phyloP scores from a whole-genome alignment of 306 rosid species.

The Malus sylvestris region DNA sequence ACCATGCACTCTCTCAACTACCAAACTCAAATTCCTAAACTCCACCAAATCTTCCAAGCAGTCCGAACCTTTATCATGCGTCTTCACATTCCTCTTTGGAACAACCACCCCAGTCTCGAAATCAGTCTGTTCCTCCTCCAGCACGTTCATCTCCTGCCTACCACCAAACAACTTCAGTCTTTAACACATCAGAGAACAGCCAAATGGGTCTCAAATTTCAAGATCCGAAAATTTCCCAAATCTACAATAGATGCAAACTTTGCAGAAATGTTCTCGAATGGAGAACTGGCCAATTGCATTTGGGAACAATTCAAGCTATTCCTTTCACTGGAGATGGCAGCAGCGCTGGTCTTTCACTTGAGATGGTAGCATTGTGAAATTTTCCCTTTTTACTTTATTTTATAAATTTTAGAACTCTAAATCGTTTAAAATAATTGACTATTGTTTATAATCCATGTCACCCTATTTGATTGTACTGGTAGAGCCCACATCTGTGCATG shows the following conservation, averaged over 20 bases:
- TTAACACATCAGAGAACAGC: not conserved
- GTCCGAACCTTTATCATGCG: conserved; percentile 28
- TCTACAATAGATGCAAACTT: conserved; percentile 6
- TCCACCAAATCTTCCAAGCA: conserved; percentile 44
- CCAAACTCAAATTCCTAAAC: conserved; percentile 32
- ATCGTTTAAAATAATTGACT: too few species aligned
- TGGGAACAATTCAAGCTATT: not conserved
- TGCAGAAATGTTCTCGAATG: conserved; percentile 5
- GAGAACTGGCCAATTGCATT: not conserved
- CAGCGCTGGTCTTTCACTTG: too few species aligned
- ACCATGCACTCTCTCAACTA: conserved; percentile 73
- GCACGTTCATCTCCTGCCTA: conserved; percentile 32
- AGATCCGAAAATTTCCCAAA: conserved; percentile 6
- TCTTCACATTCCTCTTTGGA: conserved; percentile 46
- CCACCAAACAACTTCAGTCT: not conserved
- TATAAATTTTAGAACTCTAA: too few species aligned
- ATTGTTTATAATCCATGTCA: too few species aligned
- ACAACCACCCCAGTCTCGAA: conserved; percentile 80
- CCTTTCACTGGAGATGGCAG: too few species aligned
- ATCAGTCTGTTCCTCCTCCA: conserved; percentile 36
- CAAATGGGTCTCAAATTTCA: not conserved
- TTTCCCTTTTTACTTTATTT: too few species aligned
- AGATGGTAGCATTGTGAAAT: too few species aligned
- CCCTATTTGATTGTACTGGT: too few species aligned
- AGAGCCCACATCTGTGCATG: too few species aligned